Evolutionary conservation across 208 protist species (phyloP).

Genomic region (Leishmania mexicana): DNA sequence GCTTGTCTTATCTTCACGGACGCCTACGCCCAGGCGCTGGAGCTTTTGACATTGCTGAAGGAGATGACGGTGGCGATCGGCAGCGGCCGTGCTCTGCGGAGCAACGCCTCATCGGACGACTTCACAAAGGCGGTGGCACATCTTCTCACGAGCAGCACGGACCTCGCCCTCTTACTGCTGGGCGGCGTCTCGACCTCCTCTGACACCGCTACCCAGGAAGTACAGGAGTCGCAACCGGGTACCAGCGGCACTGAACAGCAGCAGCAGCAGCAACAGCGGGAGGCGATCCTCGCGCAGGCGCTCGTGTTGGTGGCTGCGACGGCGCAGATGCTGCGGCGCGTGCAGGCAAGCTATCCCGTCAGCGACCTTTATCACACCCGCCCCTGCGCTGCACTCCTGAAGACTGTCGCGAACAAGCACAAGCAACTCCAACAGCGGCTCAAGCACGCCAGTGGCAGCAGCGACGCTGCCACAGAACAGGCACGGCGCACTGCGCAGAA

Average conservation of each 20-base stretch:
- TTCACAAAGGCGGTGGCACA: constrained; percentile 62
- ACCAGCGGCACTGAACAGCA: neutral
- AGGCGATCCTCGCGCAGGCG: constrained; percentile 32
- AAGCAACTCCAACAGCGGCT: constrained; percentile 30
- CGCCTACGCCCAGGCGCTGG: constrained; percentile 10
- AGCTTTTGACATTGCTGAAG: constrained; percentile 40
- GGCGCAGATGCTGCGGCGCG: constrained; percentile 45
- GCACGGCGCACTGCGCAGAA: neutral
- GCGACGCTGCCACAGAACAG: neutral
- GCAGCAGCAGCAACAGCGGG: constrained; percentile 12
- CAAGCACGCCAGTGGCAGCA: neutral
- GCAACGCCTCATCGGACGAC: constrained; percentile 31
- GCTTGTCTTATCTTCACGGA: constrained; percentile 5
- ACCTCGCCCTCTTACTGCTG: constrained; percentile 27
- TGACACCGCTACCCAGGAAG: neutral
- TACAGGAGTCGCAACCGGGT: neutral
- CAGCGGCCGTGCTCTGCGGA: constrained; percentile 24
- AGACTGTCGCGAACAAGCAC: constrained; percentile 47
- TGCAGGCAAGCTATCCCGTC: constrained; percentile 34
- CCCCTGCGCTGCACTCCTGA: constrained; percentile 50
- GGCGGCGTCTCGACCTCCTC: neutral
- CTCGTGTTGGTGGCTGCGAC: constrained; percentile 44
- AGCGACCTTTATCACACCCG: constrained; percentile 36
- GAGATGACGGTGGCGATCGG: constrained; percentile 35
- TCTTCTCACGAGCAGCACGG: constrained; percentile 32